Conservation (phyloP, 495 filamentous ascomycete genomes). For the Annulohypoxylon bovei region DNA sequence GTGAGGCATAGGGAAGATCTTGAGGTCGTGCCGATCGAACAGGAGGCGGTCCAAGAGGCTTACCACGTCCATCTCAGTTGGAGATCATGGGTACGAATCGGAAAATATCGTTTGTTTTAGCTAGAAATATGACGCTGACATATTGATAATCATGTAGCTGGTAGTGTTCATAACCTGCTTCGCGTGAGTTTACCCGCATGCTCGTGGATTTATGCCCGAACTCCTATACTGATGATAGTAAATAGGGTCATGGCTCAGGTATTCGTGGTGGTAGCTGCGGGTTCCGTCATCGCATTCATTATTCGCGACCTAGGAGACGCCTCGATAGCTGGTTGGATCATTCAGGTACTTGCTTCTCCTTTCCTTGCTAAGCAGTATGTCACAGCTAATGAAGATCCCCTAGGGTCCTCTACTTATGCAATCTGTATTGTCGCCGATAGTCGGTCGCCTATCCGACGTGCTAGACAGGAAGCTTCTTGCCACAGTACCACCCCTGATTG, state of each 20-base stretch:
- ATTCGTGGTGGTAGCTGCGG: constrained; percentile 65
- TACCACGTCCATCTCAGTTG: constrained; percentile 48
- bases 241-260: constrained; percentile 58
- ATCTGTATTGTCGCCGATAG: constrained; percentile 61
- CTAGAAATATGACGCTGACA: constrained; percentile 13
- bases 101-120: neutral
- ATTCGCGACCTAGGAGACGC: constrained; percentile 62
- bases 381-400: constrained; percentile 9
- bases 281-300: constrained; percentile 65
- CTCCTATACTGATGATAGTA: neutral
- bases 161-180: constrained; percentile 54
- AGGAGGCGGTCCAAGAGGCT: constrained; percentile 43
- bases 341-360: constrained; percentile 49
- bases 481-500: constrained; percentile 59
- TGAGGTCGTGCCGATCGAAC: constrained; percentile 46
- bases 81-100: constrained; percentile 49
- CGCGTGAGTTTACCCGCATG: constrained; percentile 41
- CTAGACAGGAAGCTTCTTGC: constrained; percentile 63
- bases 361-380: neutral
- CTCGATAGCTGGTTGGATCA: constrained; percentile 63
- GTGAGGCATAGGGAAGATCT: constrained; percentile 11
- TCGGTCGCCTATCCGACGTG: constrained; percentile 65
- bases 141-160: constrained; percentile 27
- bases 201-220: neutral
- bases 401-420: constrained; percentile 65